Percentiles rank a stretch among this genome's conserved stretches.
Conservation (phyloP, 176 grass and related monocot species). For the Zoysia japonica region DNA sequence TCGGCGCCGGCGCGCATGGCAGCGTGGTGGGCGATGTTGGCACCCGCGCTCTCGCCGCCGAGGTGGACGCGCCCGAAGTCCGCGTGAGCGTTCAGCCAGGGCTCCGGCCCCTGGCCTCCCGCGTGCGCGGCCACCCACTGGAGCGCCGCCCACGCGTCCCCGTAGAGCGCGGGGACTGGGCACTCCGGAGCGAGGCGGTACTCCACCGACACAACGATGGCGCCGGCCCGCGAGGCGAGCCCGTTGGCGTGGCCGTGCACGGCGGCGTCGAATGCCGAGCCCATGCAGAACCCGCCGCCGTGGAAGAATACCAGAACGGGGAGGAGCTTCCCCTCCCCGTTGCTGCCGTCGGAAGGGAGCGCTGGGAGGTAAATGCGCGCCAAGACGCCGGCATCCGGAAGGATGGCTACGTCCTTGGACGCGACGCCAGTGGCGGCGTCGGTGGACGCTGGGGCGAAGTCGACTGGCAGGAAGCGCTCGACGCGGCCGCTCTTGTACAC, state of each 20-base stretch:
- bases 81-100: slow-evolving; percentile 57
- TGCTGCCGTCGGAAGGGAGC: background rate
- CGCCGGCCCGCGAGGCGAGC: slow-evolving; percentile 47
- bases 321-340: slow-evolving; percentile 34
- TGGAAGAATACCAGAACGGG: slow-evolving; percentile 63
- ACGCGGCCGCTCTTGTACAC: slow-evolving; percentile 69
- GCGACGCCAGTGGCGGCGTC: slow-evolving; percentile 51
- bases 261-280: slow-evolving; percentile 57
- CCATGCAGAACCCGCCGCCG: slow-evolving; percentile 66
- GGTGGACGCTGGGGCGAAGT: slow-evolving; percentile 46
- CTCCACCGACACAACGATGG: slow-evolving; percentile 59
- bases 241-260: slow-evolving; percentile 45
- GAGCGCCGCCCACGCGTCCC: slow-evolving; percentile 60
- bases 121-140: slow-evolving; percentile 64
- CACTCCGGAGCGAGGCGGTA: slow-evolving; percentile 67
- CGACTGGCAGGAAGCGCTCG: slow-evolving; percentile 51
- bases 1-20: slow-evolving; percentile 60
- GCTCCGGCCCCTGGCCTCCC: slow-evolving; percentile 24
- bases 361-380: slow-evolving; percentile 60
- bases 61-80: slow-evolving; percentile 64
- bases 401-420: slow-evolving; percentile 47
- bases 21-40: slow-evolving; percentile 70
- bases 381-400: slow-evolving; percentile 6
- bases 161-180: slow-evolving; percentile 48
- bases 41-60: slow-evolving; percentile 75